A percentile compares a stretch with the other conserved stretches of the same genome.
These are phyloP conservation scores for Straminergon stramineum DNA, from an alignment of 225 moss, liverwort and hornwort species.

Conservation along the genomic window DNA sequence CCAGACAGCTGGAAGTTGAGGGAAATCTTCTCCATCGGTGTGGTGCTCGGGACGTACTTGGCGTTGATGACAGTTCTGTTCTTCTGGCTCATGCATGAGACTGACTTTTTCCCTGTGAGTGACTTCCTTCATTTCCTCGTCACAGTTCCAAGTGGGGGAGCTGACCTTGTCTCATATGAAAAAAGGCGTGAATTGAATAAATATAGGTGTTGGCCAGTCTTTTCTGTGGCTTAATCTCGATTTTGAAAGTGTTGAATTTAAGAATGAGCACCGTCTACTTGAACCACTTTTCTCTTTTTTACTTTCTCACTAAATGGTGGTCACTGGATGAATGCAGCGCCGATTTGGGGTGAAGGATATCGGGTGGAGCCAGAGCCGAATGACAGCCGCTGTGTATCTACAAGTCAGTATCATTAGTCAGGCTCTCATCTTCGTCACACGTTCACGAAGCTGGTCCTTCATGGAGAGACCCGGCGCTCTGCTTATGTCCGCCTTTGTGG, in stretches of 20 bases:
- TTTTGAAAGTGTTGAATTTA: not conserved
- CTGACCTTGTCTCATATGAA: not conserved
- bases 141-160: not conserved
- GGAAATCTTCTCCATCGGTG: slow-evolving; percentile 67
- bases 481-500: slow-evolving; percentile 33
- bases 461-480: slow-evolving; percentile 37
- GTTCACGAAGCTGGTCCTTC: slow-evolving; percentile 39
- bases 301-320: not conserved
- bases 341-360: slow-evolving; percentile 32
- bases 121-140: not conserved
- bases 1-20: slow-evolving; percentile 78
- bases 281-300: not conserved
- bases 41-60: slow-evolving; percentile 61
- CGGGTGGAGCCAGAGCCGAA: slow-evolving; percentile 11
- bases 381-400: slow-evolving; percentile 52
- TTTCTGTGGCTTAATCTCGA: not conserved
- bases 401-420: slow-evolving; percentile 53
- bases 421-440: slow-evolving; percentile 58
- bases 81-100: slow-evolving; percentile 45
- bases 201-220: not conserved
- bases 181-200: not conserved
- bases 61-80: slow-evolving; percentile 69
- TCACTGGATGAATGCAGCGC: slow-evolving; percentile 4
- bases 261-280: not conserved
- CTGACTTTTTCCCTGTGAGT: slow-evolving; percentile 32